Evolutionary conservation across 371 early-diverging fungal genomes (phyloP).

Genomic region (Rhizopus arrhizus): DNA sequence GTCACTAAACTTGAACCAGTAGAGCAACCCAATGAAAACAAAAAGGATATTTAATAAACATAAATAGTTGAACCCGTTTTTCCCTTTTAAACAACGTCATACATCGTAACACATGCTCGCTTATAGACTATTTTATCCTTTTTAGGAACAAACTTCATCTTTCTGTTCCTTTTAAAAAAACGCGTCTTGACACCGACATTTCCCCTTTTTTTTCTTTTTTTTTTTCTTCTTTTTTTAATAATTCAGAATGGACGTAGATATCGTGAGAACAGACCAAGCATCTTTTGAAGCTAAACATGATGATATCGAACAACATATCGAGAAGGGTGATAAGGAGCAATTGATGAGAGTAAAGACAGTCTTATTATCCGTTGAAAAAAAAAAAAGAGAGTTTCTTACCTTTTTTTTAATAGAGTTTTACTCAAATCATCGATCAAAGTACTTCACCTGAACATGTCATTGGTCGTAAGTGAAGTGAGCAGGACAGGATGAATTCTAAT

Average conservation of each 20-base stretch:
- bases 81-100: neutral
- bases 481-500: too few species aligned
- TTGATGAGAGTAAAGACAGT: conserved; percentile 26
- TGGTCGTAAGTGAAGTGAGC: conserved; percentile 5
- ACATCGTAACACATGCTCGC: neutral
- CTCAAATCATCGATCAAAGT: conserved; percentile 25
- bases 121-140: neutral
- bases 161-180: neutral
- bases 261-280: neutral
- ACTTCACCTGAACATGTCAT: conserved; percentile 13
- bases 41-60: conserved; percentile 17
- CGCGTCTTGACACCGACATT: neutral
- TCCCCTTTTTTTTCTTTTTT: conserved; percentile 5
- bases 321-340: conserved; percentile 22
- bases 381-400: neutral
- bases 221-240: conserved; percentile 6
- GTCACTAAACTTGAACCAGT: conserved; percentile 29
- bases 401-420: conserved; percentile 16
- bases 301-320: conserved; percentile 27
- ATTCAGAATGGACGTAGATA: neutral
- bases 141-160: neutral
- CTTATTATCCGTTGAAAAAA: neutral
- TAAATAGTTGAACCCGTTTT: neutral
- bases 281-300: conserved; percentile 3
- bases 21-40: conserved; percentile 16